Percentiles rank a stretch among this genome's conserved stretches.
Conservation (phyloP, 2,329 filamentous ascomycete genomes). For the Fusarium aywerte region DNA sequence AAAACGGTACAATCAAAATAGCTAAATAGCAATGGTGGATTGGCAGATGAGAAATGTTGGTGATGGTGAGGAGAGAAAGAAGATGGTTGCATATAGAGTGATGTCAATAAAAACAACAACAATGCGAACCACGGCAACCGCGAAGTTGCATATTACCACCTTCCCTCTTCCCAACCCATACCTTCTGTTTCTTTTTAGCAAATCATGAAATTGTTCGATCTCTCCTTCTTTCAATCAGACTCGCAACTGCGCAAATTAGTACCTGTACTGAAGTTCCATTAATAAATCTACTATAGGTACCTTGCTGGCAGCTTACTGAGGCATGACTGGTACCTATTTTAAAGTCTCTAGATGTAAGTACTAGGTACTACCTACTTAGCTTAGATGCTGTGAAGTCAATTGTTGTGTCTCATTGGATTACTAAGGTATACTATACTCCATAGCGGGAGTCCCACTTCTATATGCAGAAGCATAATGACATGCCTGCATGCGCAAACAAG, state of each 20-base stretch:
- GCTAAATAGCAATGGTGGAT: conserved; percentile 29
- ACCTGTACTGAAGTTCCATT: not conserved
- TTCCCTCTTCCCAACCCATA: not conserved
- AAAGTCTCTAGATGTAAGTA: not conserved
- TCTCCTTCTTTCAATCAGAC: not conserved
- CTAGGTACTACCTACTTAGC: no score
- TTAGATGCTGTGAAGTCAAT: not conserved
- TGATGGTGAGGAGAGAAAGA: conserved; percentile 15
- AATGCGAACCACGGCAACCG: conserved; percentile 34
- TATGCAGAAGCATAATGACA: conserved; percentile 19
- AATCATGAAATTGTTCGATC: not conserved
- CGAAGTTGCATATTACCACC: conserved; percentile 9
- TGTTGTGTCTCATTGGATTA: conserved; percentile 20
- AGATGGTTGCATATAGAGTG: not conserved
- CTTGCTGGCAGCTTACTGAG: not conserved
- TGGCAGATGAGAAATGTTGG: conserved; percentile 15
- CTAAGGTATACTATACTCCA: conserved; percentile 22
- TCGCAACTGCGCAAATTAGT: not conserved
- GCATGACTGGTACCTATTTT: not conserved
- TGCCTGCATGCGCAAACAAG: not conserved
- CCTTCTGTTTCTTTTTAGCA: not conserved
- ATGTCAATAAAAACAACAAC: conserved; percentile 37
- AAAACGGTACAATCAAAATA: conserved; percentile 31
- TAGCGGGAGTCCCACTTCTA: conserved; percentile 32
- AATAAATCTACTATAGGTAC: no score